Evolutionary conservation across 2,329 filamentous ascomycete species (phyloP), one percentile per base, ranked within the genome.

Genomic region (Sordariomycetes sp.): DNA sequence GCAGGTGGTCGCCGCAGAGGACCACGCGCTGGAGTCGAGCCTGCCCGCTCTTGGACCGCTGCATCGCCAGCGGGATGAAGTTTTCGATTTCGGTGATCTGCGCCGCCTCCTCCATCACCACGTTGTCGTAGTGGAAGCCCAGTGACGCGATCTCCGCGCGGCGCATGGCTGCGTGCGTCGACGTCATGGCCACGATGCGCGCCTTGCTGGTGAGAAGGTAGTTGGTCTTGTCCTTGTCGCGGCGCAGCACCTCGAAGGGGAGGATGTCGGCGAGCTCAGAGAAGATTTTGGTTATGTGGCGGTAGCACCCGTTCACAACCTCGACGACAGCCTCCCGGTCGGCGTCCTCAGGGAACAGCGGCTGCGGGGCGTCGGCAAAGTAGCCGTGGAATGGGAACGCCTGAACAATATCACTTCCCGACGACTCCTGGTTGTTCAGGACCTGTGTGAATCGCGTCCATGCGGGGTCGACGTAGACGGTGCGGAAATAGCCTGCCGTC

Each of bases 161-260:
- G 60, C 90, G 84, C 80, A 99, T 99, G 1, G 94, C 94, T 4
- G 94, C 95, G 69, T 99, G 94, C 0, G 95, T 99, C 3, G 91
- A 95, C 20, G 94, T 99, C 95, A 99, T 99, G 59, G 94, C 95
- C 62, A 99, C 86, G 61, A 99, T 94, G 39, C 94, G 86, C n/a
- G 95, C 95, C 71, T 97, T 92, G 65, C 90, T 96, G 6, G 90
- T 87, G 36, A 99, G 80, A 6, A 99, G 82, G 66, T 99, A 99
- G 69, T 97, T 97, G 55, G 91, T 87, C 73, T 95, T 96, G 68
- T 99, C 94, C 39, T 88, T 85, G 61, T 91, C 88, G 57, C 87
- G 86, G 55, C 90, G 84, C 58, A 99, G 74, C 55, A 99, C 91
- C 72, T 99, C 94, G 66, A 99, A 99, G 0, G 94, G 95, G 63